Evolutionary conservation across 352 stramenopile species (phyloP).

Genomic region (Globisporangium cylindrosporum): DNA sequence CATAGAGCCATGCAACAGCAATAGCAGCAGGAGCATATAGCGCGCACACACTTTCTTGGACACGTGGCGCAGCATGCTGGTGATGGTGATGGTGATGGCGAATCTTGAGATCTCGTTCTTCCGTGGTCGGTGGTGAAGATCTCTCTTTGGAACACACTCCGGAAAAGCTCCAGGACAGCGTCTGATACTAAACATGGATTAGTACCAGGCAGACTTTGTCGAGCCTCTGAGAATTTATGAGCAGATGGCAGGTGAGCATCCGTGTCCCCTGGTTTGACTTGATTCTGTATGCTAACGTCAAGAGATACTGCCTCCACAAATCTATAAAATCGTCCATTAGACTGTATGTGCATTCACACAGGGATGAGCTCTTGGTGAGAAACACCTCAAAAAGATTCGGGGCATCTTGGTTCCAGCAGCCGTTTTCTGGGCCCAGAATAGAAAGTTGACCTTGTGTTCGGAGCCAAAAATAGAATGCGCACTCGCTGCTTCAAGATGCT

Average conservation of each 20-base stretch:
- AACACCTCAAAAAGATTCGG: background rate
- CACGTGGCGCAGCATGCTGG: slow-evolving; percentile 18
- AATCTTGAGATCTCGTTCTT: background rate
- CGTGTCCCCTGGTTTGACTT: background rate
- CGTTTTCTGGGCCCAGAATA: background rate
- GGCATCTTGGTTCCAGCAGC: background rate
- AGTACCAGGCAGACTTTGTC: background rate
- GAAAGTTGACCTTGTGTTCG: background rate
- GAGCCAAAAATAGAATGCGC: background rate
- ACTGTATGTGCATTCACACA: slow-evolving; percentile 10
- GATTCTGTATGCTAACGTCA: background rate
- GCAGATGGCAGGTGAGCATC: background rate
- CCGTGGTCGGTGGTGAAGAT: background rate
- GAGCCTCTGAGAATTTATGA: background rate
- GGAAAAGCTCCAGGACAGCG: background rate
- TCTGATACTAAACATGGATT: slow-evolving; percentile 14
- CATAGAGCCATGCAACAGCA: no score
- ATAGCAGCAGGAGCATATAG: background rate
- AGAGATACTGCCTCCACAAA: background rate
- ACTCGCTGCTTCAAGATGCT: background rate
- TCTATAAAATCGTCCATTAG: background rate
- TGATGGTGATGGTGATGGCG: background rate
- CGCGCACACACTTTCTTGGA: slow-evolving; percentile 15
- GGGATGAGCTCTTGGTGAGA: background rate
- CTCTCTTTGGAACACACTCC: background rate